phyloP scores from a whole-genome alignment of 148 eudicot genomes.

The Fagopyrum esculentum region DNA sequence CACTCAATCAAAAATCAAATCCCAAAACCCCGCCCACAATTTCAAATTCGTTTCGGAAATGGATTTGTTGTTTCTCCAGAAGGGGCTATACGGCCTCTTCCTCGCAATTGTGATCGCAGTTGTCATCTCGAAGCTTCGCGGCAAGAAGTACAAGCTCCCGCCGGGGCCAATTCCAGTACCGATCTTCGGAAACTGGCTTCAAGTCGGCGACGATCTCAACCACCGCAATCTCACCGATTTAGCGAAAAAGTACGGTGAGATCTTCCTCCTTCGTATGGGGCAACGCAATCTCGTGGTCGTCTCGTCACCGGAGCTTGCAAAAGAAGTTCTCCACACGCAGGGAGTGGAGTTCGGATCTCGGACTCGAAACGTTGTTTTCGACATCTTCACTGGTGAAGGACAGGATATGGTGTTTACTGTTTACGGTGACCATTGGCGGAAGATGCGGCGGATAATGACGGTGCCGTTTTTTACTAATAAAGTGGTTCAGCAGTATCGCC shows the following conservation, averaged over 20 bases:
- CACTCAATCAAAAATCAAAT: not conserved
- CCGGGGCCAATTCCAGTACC: constrained; percentile 36
- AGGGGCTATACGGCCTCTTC: not conserved
- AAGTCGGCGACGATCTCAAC: constrained; percentile 47
- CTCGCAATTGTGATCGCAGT: not conserved
- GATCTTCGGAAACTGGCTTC: constrained; percentile 50
- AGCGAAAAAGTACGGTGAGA: constrained; percentile 26
- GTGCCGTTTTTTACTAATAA: constrained; percentile 47
- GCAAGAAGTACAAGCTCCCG: constrained; percentile 18
- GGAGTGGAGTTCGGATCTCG: constrained; percentile 56
- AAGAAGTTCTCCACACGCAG: constrained; percentile 37
- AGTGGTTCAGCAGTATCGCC: constrained; percentile 34
- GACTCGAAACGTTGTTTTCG: constrained; percentile 44
- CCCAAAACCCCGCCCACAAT: not conserved
- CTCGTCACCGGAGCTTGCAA: constrained; percentile 38
- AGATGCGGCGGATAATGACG: constrained; percentile 50
- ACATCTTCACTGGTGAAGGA: constrained; percentile 45
- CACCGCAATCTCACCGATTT: constrained; percentile 31
- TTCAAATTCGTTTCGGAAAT: not conserved
- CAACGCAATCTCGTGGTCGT: constrained; percentile 38
- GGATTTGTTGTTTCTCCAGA: constrained; percentile 9
- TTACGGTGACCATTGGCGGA: constrained; percentile 50
- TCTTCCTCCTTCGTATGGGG: constrained; percentile 37
- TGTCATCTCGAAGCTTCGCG: constrained; percentile 2
- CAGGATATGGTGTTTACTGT: constrained; percentile 52